Base-by-base conservation (phyloP, 2,329 filamentous ascomycete species). In the Talaromyces pinophilus region DNA sequence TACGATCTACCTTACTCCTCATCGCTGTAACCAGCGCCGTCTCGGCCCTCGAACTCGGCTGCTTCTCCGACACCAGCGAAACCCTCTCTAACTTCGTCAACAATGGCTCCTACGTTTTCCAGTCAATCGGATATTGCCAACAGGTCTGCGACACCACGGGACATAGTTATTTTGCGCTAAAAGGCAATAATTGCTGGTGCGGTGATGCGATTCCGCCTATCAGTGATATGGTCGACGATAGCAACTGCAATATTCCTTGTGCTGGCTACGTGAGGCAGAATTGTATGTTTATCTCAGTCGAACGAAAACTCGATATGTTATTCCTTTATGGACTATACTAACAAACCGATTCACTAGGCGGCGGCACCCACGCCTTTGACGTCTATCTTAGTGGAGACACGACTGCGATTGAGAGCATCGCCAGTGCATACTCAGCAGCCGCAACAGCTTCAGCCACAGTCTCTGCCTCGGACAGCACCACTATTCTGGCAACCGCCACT, bases 281-380 rank as follows among this genome's bases (percentile, higher is more conserved):
- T 17, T 64, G 62, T 64, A 64, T 48, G 62, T 63, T 54, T 17
- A 38, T 42, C 13, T 59, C 13, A 17, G 38, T 28, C n/a, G 48
- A 10, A 52, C 1, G 10, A 28, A 50, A 22, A 59, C 17, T 59
- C 15, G 48, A 59, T 30, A 11, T 13, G 1, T 3, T 54, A 33
- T 33, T 35, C 1, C 8, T 44, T 25, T 13, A 17, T 19, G 5
- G 19, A 22, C 1, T 30, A 19, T 33, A 22, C 62, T 63, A 22
- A 63, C 17, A 35, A 25, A 2, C 11, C 11, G 11, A 30, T 57
- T 44, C 6, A n/a, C 7, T 19, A 64, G 62, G 62, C 52, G 62
- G 62, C 25, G 62, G 62, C 6, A 1, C 11, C 1, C 4, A 59
- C 13, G 62, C 52, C 17, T 55, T 64, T 8, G 38, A 57, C 6